Evolutionary conservation across 768 basidiomycete species (phyloP).

Genomic region (Mycena kentingensis): DNA sequence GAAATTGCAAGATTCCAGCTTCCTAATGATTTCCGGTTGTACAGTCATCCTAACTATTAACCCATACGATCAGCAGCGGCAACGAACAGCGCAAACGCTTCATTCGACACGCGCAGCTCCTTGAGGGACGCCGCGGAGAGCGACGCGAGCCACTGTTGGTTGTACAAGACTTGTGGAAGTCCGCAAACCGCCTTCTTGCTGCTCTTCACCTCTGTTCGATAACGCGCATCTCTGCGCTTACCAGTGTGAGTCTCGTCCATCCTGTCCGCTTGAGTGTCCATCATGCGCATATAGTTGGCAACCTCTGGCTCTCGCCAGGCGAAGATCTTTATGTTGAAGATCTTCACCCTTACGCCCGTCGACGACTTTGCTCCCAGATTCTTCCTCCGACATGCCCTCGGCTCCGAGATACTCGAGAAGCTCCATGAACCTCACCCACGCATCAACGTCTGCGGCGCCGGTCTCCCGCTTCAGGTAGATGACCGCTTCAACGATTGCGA

Average conservation of each 20-base stretch:
- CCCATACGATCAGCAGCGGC: slow-evolving; percentile 16
- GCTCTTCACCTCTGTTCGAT: neutral
- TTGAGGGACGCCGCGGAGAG: slow-evolving; percentile 5
- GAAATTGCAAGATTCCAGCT: no score
- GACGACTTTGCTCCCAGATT: slow-evolving; percentile 13
- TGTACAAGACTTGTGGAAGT: slow-evolving; percentile 19
- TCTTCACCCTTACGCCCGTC: neutral
- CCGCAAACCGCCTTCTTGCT: slow-evolving; percentile 10
- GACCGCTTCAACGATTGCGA: slow-evolving; percentile 1
- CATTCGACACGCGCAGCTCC: slow-evolving; percentile 15
- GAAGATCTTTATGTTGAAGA: slow-evolving; percentile 15
- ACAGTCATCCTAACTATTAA: no score
- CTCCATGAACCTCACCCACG: slow-evolving; percentile 16
- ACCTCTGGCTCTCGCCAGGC: slow-evolving; percentile 19
- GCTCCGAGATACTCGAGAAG: slow-evolving; percentile 11
- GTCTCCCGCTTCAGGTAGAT: slow-evolving; percentile 10
- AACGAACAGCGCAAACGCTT: slow-evolving; percentile 14
- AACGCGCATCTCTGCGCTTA: slow-evolving; percentile 3
- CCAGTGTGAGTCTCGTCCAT: slow-evolving; percentile 9
- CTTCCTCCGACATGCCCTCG: slow-evolving; percentile 20
- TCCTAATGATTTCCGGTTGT: no score
- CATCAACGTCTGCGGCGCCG: slow-evolving; percentile 9
- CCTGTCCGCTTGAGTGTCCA: slow-evolving; percentile 14
- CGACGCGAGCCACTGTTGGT: slow-evolving; percentile 15
- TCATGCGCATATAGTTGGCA: slow-evolving; percentile 14